Base-by-base conservation (phyloP, 176 grass and related monocot genomes). In the Paspalum vaginatum region DNA sequence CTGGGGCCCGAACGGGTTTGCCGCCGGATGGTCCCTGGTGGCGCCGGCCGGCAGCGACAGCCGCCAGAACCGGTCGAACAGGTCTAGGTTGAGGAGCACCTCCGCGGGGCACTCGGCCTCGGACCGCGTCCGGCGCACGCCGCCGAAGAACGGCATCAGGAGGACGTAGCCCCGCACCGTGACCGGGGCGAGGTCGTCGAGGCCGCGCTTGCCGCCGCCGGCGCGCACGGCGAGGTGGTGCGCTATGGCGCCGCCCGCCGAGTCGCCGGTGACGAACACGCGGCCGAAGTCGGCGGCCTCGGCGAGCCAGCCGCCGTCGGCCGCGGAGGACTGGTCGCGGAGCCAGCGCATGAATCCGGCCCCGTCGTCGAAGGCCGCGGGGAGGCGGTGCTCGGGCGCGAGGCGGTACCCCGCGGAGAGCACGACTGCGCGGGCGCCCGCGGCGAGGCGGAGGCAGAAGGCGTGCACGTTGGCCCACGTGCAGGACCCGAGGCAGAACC, bases 141-240 rank as follows among this genome's bases (percentile, higher is more conserved):
- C 89, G 75, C 89, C 91, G 60, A 97, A 94, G 89, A 92, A 91
- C 4, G 94, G 94, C 94, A 97, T 92, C 38, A 97, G 68, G 2
- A 89, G 87, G n/a, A 94, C 25, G 75, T 90, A 92, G 0, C 91
- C 94, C 3, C 65, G 63, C 32, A 88, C 72, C 2, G 32, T 11
- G 22, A 74, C 11, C 1, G 17, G 9, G 15, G 58, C 13, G 1
- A 14, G 16, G 6, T 62, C 24, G 73, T 62, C 24, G 73, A 39
- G 14, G 44, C 9, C 70, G 63, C 17, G 4, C 0, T 42, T 40
- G 2, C 1, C 37, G 20, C 54, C n/a, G 24, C 17, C 72, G 42
- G 74, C 80, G 60, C 75, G 52, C 51, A 79, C 81, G 75, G 86
- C 86, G 58, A 94, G 83, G 67, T 97, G 89, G 81, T 97, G 94